Base-by-base conservation (phyloP, 2,329 filamentous ascomycete species). In the Macrophomina tecta region DNA sequence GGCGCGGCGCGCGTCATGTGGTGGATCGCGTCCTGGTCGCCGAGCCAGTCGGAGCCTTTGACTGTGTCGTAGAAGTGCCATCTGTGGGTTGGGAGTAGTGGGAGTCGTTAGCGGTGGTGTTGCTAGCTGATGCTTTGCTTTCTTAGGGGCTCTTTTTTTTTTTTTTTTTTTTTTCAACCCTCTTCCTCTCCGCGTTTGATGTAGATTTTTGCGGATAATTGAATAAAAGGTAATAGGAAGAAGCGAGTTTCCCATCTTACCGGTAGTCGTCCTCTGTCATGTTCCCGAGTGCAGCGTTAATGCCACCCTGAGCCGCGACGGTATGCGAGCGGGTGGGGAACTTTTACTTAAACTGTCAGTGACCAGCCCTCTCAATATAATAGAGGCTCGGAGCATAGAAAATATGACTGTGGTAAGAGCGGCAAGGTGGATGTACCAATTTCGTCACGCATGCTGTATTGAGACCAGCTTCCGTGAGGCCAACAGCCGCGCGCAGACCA, bases 371-470 rank as follows among this genome's bases (percentile, higher is more conserved):
- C 11, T 38, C 36, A 4, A 38, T 7, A 38, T 7, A 7, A 38
- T 8, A 12, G 11, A 38, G 36, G 36, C 11, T 38, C 36, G 36
- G 36, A 38, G 36, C 36, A 12, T 38, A 38, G 36, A 1, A 38
- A 38, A 38, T 3, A 12, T 12, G 11, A 38, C 36, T 38, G 36
- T 38, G 6, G 36, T 38, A 9, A 45, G 5, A 45, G 16, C 11
- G 16, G 16, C 23, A 45, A 16, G 16, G 16, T 16, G 18, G 8
- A 16, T 34, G 32, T 58, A 65, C 63, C 38, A 89, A 80, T 75
- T 89, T 89, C 36, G 85, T 86, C 69, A 90, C 83, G 78, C 87
- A 89, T 69, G 87, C 87, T 68, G 87, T 89, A 71, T 89, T 87
- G 73, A 89, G 84, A 8, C 87, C 87, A 70, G 86, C 85, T 78